These are phyloP conservation scores for Warburgia ugandensis DNA, from an alignment of 164 flowering plant genomes.

Conservation along the genomic window DNA sequence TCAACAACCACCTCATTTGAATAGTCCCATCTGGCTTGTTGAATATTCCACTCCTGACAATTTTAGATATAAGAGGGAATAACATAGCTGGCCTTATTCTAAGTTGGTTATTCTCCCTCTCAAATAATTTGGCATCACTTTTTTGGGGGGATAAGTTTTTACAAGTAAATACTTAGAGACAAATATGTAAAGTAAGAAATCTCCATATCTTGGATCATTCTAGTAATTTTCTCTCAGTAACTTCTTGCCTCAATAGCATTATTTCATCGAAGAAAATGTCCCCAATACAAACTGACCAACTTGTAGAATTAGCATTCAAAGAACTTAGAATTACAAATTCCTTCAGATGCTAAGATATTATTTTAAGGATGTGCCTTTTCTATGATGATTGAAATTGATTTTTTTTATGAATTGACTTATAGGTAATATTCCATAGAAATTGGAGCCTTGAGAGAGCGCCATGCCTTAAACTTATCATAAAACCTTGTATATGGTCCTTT, in stretches of 20 bases:
- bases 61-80: constrained; percentile 4
- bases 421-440: constrained; percentile 6
- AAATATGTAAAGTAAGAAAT: neutral
- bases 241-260: constrained; percentile 6
- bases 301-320: neutral
- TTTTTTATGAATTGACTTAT: constrained; percentile 3
- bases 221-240: constrained; percentile 1
- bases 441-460: constrained; percentile 2
- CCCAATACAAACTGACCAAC: neutral
- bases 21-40: neutral
- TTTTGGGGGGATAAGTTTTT: neutral
- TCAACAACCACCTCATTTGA: neutral
- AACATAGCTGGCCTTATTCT: neutral
- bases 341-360: neutral
- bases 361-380: constrained; percentile 3
- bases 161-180: neutral
- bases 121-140: neutral
- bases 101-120: neutral
- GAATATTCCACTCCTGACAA: neutral
- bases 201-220: constrained; percentile 1
- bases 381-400: constrained; percentile 6
- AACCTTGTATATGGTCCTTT: neutral
- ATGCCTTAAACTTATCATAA: constrained; percentile 6
- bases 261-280: neutral
- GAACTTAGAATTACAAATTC: too few species aligned